A percentile compares a stretch with the other conserved stretches of the same genome.
These are phyloP conservation scores for Mycosphaerella sp. DNA, from an alignment of 2,329 filamentous ascomycete species.

Conservation along the genomic window DNA sequence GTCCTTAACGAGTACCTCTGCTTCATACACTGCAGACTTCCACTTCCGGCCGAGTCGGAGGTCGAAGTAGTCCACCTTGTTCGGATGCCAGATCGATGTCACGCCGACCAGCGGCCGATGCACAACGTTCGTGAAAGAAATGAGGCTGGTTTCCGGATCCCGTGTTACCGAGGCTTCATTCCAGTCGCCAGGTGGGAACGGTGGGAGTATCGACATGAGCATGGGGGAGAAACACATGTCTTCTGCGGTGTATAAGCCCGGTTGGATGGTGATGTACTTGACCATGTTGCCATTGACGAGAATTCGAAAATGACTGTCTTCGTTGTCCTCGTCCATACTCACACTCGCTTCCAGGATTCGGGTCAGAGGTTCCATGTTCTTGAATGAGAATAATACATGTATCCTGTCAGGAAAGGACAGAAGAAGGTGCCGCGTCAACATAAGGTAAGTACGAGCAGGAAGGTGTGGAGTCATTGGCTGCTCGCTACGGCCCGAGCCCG, in stretches of 20 bases:
- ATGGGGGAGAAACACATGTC: neutral
- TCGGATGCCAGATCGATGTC: neutral
- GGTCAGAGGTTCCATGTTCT: no score
- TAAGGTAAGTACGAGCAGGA: no score
- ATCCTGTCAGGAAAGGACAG: no score
- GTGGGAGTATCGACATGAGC: slow-evolving; percentile 31
- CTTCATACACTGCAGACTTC: neutral
- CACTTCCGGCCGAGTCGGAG: neutral
- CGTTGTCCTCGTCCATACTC: neutral
- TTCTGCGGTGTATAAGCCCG: neutral
- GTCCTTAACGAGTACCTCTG: neutral
- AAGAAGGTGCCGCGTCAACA: no score
- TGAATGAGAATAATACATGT: no score
- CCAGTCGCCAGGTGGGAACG: slow-evolving; percentile 39
- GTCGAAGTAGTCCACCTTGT: neutral
- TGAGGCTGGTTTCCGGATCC: slow-evolving; percentile 32
- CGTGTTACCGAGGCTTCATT: slow-evolving; percentile 36
- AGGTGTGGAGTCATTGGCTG: no score
- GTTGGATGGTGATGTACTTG: neutral
- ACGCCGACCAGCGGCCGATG: neutral
- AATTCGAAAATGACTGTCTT: neutral
- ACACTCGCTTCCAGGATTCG: no score
- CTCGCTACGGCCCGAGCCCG: no score
- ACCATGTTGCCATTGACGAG: neutral
- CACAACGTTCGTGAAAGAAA: slow-evolving; percentile 20